These are phyloP conservation scores for Russula sp. DNA, from an alignment of 768 basidiomycete species.

Conservation along the genomic window DNA sequence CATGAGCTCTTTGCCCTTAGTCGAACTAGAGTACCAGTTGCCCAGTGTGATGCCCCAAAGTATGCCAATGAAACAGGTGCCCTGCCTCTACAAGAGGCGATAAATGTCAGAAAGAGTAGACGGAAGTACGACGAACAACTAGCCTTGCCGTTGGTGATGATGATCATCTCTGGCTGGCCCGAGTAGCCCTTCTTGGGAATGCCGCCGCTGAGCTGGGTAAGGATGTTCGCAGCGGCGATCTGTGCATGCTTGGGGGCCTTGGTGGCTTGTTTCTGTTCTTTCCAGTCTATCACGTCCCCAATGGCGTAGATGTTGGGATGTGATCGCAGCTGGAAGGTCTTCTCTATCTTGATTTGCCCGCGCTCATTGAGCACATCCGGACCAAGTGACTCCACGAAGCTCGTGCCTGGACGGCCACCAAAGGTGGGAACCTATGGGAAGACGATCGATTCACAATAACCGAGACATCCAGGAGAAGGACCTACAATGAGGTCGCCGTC, in stretches of 20 bases:
- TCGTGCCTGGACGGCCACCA: constrained; percentile 42
- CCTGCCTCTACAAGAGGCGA: neutral
- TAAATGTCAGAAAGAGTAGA: neutral
- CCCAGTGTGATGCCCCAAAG: constrained; percentile 18
- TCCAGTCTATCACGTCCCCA: constrained; percentile 58
- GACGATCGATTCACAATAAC: neutral
- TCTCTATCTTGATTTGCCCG: constrained; percentile 43
- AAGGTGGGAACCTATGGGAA: constrained; percentile 25
- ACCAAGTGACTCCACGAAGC: constrained; percentile 42
- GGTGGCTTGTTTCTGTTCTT: constrained; percentile 52
- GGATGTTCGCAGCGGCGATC: constrained; percentile 44
- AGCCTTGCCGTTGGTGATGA: constrained; percentile 24
- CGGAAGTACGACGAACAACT: neutral
- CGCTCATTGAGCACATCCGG: constrained; percentile 29
- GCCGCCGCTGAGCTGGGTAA: constrained; percentile 36
- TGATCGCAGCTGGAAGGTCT: constrained; percentile 48
- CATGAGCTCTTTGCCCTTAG: constrained; percentile 17
- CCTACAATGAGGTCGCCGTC: constrained; percentile 54
- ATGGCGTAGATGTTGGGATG: constrained; percentile 53
- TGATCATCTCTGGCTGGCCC: constrained; percentile 44
- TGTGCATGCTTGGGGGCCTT: constrained; percentile 40
- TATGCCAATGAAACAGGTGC: constrained; percentile 9
- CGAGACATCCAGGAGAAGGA: neutral
- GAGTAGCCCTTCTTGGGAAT: constrained; percentile 37
- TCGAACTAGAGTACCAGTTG: constrained; percentile 17